Evolutionary conservation across 2,329 filamentous ascomycete species (phyloP).

Genomic region (Hymenoscyphus albidus): DNA sequence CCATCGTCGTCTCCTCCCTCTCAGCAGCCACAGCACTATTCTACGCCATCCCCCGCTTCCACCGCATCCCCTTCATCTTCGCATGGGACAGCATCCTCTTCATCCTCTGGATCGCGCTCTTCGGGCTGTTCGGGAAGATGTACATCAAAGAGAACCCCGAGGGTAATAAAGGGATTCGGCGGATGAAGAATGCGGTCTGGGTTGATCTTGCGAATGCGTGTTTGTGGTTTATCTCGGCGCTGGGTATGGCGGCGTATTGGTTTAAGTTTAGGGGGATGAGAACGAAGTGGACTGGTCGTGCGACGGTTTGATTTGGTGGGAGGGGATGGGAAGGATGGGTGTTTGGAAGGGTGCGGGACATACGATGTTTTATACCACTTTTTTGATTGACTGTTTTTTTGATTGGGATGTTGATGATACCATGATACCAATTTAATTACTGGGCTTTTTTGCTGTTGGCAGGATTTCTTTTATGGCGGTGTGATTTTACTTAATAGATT

Average conservation of each 20-base stretch:
- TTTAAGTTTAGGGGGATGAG: slow-evolving; percentile 50
- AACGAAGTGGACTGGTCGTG: slow-evolving; percentile 57
- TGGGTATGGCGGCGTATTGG: slow-evolving; percentile 56
- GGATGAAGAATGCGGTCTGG: slow-evolving; percentile 88
- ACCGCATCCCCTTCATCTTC: slow-evolving; percentile 53
- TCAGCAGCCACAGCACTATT: slow-evolving; percentile 61
- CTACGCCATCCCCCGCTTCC: slow-evolving; percentile 61
- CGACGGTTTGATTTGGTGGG: slow-evolving; percentile 41
- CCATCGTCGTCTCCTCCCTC: slow-evolving; percentile 64
- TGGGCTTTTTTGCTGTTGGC: too few species aligned
- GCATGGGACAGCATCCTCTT: slow-evolving; percentile 69
- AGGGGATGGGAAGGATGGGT: not conserved
- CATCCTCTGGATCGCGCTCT: slow-evolving; percentile 75
- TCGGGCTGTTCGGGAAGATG: slow-evolving; percentile 77
- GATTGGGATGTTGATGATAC: too few species aligned
- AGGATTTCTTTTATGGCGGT: too few species aligned
- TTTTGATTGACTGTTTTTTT: too few species aligned
- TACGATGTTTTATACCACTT: too few species aligned
- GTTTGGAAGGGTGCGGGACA: not conserved
- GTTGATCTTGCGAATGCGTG: slow-evolving; percentile 71
- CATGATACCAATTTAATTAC: too few species aligned
- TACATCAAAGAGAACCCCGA: slow-evolving; percentile 68
- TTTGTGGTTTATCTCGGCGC: slow-evolving; percentile 67
- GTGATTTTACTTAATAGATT: too few species aligned
- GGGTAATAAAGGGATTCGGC: slow-evolving; percentile 58